Percentiles rank a stretch among this genome's conserved stretches.
Evolutionary conservation across 768 basidiomycete genomes (phyloP).

Genomic region (Hericium alpestre): DNA sequence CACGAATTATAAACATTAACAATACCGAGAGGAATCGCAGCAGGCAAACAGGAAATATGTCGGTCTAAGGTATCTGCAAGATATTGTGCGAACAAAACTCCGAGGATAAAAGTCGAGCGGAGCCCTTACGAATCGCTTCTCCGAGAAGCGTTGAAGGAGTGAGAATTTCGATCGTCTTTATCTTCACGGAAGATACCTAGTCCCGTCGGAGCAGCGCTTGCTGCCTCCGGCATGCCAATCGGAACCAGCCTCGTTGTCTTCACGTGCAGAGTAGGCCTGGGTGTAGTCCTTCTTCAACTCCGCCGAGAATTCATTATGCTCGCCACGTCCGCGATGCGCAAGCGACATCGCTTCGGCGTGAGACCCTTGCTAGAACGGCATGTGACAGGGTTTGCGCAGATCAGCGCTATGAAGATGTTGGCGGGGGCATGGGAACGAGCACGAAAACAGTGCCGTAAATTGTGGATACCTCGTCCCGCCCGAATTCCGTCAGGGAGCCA

Average conservation of each 20-base stretch:
- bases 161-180: not conserved
- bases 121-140: not conserved
- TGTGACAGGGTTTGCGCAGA: constrained; percentile 63
- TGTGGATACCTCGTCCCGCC: constrained; percentile 33
- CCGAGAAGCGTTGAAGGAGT: not conserved
- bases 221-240: not conserved
- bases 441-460: constrained; percentile 46
- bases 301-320: not conserved
- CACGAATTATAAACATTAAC: no score
- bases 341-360: constrained; percentile 48
- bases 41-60: no score
- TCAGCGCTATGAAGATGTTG: constrained; percentile 46
- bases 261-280: no score
- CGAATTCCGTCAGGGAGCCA: constrained; percentile 43
- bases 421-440: constrained; percentile 18
- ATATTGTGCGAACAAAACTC: no score
- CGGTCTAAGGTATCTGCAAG: no score
- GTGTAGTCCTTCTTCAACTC: not conserved
- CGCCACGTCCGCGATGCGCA: constrained; percentile 37
- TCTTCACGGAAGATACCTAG: constrained; percentile 6
- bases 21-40: no score
- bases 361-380: constrained; percentile 55
- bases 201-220: not conserved
- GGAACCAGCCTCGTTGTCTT: not conserved
- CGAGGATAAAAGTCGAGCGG: no score